Conservation (phyloP, 495 filamentous ascomycete genomes). For the Hypoxylon subgilvum region DNA sequence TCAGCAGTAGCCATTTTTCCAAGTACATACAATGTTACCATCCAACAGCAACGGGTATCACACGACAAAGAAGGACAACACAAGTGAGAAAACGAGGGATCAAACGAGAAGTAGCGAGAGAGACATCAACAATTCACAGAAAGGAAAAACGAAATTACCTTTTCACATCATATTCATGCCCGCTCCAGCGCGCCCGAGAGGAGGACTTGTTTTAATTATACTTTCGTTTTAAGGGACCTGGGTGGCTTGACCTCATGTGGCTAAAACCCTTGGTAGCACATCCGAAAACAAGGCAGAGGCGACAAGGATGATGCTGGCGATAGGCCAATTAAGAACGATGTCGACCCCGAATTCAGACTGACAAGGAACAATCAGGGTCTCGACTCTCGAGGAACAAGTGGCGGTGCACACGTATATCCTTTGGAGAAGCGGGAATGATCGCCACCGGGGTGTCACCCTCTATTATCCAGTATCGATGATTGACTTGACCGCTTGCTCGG, state of each 20-base stretch:
- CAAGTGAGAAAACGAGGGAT: conserved; percentile 24
- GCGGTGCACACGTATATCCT: conserved; percentile 36
- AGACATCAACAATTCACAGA: conserved; percentile 16
- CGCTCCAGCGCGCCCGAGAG: conserved; percentile 15
- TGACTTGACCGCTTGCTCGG: no score
- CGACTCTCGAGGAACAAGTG: conserved; percentile 27
- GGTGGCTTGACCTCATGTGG: conserved; percentile 46
- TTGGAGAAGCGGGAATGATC: conserved; percentile 23
- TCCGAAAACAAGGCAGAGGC: conserved; percentile 34
- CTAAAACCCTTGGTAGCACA: conserved; percentile 31
- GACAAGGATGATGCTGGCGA: conserved; percentile 20
- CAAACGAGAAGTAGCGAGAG: conserved; percentile 21
- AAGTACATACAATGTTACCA: conserved; percentile 14
- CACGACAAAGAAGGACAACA: conserved; percentile 24
- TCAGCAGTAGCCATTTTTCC: conserved; percentile 26
- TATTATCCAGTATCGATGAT: conserved; percentile 7
- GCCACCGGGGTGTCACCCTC: conserved; percentile 1
- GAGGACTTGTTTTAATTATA: conserved; percentile 40
- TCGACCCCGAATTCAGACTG: conserved; percentile 22
- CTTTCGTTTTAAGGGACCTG: conserved; percentile 40
- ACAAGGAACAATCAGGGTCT: conserved; percentile 22
- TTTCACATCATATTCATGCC: conserved; percentile 19
- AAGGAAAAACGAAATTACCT: conserved; percentile 21
- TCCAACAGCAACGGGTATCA: conserved; percentile 20
- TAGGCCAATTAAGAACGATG: conserved; percentile 27